Base-by-base conservation (phyloP, 768 basidiomycete species). In the Hygrocybe coccinea region DNA sequence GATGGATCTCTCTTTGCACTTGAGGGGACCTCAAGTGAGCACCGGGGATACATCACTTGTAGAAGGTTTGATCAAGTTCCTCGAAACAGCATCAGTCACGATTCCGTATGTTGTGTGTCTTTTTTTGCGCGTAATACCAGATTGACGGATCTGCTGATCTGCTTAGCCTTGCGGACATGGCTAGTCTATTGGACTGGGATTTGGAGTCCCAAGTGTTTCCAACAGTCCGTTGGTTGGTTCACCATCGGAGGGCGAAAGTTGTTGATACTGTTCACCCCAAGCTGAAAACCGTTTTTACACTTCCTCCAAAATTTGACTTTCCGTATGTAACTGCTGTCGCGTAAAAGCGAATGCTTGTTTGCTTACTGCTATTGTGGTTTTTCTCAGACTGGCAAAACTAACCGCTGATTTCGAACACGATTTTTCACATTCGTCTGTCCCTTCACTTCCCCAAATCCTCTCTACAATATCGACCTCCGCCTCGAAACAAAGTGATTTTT, bases 221-320 rank as follows among this genome's bases (percentile, higher is more conserved):
- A 0, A 83, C 89, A n/a, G 95, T 95, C 8, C 83, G 91, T 15
- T 93, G 93, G 82, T 77, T 99, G 29, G 89, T 97, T 29, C 85
- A 91, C 56, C 93, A 94, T 70, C 80, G 91, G 52, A 81, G 91
- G 64, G 95, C 92, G 5, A 91, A 91, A 62, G 75, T 98, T 24
- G 86, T 97, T 41, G 94, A 97, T 59, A 80, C 85, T 15, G 83
- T 98, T 33, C 89, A 93, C 63, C 73, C 71, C 3, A 81, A 85
- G 44, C 69, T 97, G 43, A 87, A 89, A 69, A 94, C 90, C 0
- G 80, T 91, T 0, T 97, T 94, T 63, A 79, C 84, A 3, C 75
- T 95, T 39, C 81, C 90, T 14, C 77, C 83, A 2, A 81, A 77
- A 61, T 82, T 89, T 58, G 74, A 81, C 48, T 56, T 72, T 33